Evolutionary conservation across 2,329 filamentous ascomycete species (phyloP), one percentile per base, ranked within the genome.

Genomic region (Pochonia chlamydosporia): DNA sequence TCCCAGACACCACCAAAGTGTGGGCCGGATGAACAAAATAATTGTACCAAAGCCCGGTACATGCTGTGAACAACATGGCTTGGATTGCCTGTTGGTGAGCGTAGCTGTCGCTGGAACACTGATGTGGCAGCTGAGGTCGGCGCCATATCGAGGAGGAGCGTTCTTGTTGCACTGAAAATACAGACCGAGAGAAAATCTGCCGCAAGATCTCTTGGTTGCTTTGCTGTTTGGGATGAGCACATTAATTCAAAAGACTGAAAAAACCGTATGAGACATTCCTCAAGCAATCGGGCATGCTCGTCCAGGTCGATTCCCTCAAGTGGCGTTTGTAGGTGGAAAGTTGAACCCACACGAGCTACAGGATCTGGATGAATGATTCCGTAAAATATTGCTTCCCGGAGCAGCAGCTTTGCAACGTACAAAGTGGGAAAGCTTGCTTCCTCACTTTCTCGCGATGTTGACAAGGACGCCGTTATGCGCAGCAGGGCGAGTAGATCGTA

Each of bases 111-210:
- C 40, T 42, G 47, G n/a, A 30, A 39, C 13, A 25, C 10, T 5
- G 33, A 31, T 13, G 31, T 39, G 8, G 33, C 13, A n/a, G 13
- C 21, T 13, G 35, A 36, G 8, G 40, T n/a, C 18, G 28, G 54
- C 45, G 30, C 49, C 41, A 75, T 63, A 47, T 79, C 74, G 14
- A 73, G 63, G 5, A 81, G 61, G 2, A 82, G 67, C 1, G 76
- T 76, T 42, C 73, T 71, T 18, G 75, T 69, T 24, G 77, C 66
- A 56, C 76, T 81, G 55, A 82, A 79, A n/a, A 82, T 73, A 58
- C 78, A 80, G 16, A 82, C 60, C 11, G 78, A 73, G 43, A 77
- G 64, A 49, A 81, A 78, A 4, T 72, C 59, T 2, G 78, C 73
- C 14, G 79, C 58, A 71, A 75, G 79, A 46, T 66, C 66, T 52